Evolutionary conservation across 1,284 basidiomycete genomes (phyloP).

Genomic region (Austroboletus novae-zelandiae): DNA sequence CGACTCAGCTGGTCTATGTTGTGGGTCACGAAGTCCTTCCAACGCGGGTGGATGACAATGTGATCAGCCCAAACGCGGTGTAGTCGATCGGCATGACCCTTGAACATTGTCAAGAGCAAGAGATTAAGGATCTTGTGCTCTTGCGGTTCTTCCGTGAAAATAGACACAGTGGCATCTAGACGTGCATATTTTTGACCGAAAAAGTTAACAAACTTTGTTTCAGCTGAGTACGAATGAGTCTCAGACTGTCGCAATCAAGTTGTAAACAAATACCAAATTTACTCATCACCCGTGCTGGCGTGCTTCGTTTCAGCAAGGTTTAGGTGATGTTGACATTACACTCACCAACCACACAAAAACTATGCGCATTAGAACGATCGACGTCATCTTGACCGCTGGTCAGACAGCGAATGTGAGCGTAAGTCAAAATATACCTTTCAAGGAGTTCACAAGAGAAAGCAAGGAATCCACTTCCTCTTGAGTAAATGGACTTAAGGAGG

Average conservation of each 20-base stretch:
- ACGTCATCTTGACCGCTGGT: constrained; percentile 2
- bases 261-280: background rate
- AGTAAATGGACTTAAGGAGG: constrained; percentile 18
- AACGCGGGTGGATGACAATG: constrained; percentile 22
- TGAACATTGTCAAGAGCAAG: constrained; percentile 15
- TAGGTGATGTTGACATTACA: too few relatives aligned
- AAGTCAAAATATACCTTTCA: background rate
- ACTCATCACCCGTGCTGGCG: constrained; percentile 15
- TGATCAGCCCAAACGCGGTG: constrained; percentile 22
- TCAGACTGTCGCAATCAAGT: background rate
- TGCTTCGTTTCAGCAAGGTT: background rate
- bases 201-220: constrained; percentile 12
- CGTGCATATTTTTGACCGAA: constrained; percentile 6
- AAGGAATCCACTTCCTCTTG: constrained; percentile 15
- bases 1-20: constrained; percentile 50
- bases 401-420: constrained; percentile 1
- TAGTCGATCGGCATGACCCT: constrained; percentile 13
- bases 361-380: constrained; percentile 5
- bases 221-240: constrained; percentile 2
- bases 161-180: constrained; percentile 11
- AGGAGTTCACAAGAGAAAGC: background rate
- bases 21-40: constrained; percentile 10
- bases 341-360: constrained; percentile 19
- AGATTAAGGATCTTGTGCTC: constrained; percentile 4
- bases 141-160: background rate